Conservation (phyloP, 805 yeast species). For the Saccharomyces jurei region DNA sequence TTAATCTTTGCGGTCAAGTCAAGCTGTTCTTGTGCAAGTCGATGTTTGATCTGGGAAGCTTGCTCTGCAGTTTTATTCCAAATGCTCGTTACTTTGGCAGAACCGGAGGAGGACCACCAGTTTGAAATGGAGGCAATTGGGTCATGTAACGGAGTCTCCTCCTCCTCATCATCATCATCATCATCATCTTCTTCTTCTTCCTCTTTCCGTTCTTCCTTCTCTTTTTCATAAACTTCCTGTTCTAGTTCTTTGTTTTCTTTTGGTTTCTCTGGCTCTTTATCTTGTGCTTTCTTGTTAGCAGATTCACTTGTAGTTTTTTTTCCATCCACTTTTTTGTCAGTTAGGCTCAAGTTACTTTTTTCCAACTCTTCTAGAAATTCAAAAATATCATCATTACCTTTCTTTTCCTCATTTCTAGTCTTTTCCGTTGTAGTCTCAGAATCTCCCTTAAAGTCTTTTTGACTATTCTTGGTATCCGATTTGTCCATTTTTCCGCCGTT, state of each 20-base stretch:
- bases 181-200: slow-evolving; percentile 16
- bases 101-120: slow-evolving; percentile 72
- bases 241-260: slow-evolving; percentile 13
- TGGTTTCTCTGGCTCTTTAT: slow-evolving; percentile 12
- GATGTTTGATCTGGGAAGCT: slow-evolving; percentile 35
- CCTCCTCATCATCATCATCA: slow-evolving; percentile 13
- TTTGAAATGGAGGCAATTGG: slow-evolving; percentile 58
- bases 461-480: slow-evolving; percentile 7
- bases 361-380: slow-evolving; percentile 59
- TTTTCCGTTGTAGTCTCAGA: slow-evolving; percentile 26
- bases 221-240: background rate
- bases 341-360: slow-evolving; percentile 42
- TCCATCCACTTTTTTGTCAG: slow-evolving; percentile 12
- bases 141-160: slow-evolving; percentile 35
- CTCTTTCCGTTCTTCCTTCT: slow-evolving; percentile 6
- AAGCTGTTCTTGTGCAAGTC: slow-evolving; percentile 31
- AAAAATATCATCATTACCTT: slow-evolving; percentile 34
- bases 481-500: slow-evolving; percentile 29
- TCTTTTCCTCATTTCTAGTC: slow-evolving; percentile 34
- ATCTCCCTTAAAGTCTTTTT: slow-evolving; percentile 7
- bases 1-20: slow-evolving; percentile 23
- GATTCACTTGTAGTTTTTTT: slow-evolving; percentile 6
- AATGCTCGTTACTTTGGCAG: slow-evolving; percentile 52
- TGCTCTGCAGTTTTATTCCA: slow-evolving; percentile 56
- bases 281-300: slow-evolving; percentile 16